phyloP scores from a whole-genome alignment of 306 rosid species.

The Urtica urens region DNA sequence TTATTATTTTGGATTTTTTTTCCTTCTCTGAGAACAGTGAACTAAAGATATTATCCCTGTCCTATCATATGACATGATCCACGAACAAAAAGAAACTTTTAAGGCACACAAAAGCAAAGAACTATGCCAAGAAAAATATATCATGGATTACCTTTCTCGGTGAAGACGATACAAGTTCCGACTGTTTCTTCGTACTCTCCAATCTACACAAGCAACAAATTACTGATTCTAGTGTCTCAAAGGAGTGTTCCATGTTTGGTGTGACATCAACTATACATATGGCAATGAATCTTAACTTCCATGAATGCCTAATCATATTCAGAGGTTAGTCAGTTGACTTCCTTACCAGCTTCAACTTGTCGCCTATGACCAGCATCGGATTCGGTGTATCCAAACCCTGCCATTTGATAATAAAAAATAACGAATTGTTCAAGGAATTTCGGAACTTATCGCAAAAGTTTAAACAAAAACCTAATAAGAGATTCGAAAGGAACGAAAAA shows the following conservation, averaged over 20 bases:
- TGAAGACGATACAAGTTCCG: slow-evolving; percentile 59
- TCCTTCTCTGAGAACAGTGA: too few species aligned
- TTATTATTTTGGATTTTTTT: too few species aligned
- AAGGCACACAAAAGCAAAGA: neutral
- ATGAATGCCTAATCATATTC: neutral
- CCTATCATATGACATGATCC: too few species aligned
- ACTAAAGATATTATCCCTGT: too few species aligned
- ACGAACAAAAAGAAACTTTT: too few species aligned
- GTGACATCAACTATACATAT: neutral
- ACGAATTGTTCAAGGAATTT: too few species aligned
- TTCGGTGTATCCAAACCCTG: slow-evolving; percentile 73
- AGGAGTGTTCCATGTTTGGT: too few species aligned
- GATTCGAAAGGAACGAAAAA: neutral
- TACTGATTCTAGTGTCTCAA: neutral
- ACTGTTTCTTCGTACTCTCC: slow-evolving; percentile 72
- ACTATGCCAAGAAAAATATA: neutral
- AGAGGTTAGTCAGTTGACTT: neutral
- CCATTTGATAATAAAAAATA: too few species aligned
- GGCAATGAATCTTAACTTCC: too few species aligned
- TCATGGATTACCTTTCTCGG: slow-evolving; percentile 42
- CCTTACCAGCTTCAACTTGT: slow-evolving; percentile 59
- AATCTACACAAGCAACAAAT: slow-evolving; percentile 31
- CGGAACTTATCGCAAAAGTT: too few species aligned
- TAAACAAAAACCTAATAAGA: neutral
- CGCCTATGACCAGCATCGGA: slow-evolving; percentile 56